Evolutionary conservation across 139 green algal genomes (phyloP), one percentile per base, ranked within the genome.

Genomic region (Chlamydomonas eustigma): DNA sequence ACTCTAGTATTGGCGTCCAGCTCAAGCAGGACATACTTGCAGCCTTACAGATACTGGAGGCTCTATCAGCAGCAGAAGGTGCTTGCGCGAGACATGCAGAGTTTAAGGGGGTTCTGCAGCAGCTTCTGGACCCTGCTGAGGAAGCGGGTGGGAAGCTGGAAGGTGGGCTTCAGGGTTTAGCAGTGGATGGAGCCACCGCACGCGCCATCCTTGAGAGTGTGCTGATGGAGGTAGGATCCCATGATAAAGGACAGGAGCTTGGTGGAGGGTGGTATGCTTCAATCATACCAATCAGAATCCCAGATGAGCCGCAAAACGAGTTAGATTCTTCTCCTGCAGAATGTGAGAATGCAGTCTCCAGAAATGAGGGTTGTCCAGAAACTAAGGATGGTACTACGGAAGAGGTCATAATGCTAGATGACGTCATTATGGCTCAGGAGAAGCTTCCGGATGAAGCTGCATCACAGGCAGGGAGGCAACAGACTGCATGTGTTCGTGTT

Each of bases 201-300:
- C 22, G 65, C 3, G 65, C 68, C 22, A 75, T 30, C 6, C 68
- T 75, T 4, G 4, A 63, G 4, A 44, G 25, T 28, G 38, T 75
- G 30, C 12, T 63, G 68, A 12, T 64, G 25, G 68, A 75, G 37
- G 35, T 75, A 37, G 6, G 24, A 3, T 38, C 68, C 6, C 64
- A 39, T 36, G 37, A 75, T 38, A 75, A 44, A 36, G 68, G 68
- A n/a, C 6, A 58, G 68, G 37, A n/a, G 37, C 37, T 75, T 28
- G 68, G 25, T 3, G 37, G n/a, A 37, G 68, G 68, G 3, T 75
- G 37, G 37, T 75, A 64, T 63, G 8, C 65, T 8, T 50, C 8
- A 31, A 4, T 31, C 28, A 6, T 72, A 12, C 33, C 34, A 3
- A 12, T 72, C 3, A 33, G 31, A 4, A 12, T 4, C 5, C 31